A percentile compares a stretch with the other conserved stretches of the same genome.
Conservation (phyloP, 129 eudicot genomes). For the Saussurea involucrata region DNA sequence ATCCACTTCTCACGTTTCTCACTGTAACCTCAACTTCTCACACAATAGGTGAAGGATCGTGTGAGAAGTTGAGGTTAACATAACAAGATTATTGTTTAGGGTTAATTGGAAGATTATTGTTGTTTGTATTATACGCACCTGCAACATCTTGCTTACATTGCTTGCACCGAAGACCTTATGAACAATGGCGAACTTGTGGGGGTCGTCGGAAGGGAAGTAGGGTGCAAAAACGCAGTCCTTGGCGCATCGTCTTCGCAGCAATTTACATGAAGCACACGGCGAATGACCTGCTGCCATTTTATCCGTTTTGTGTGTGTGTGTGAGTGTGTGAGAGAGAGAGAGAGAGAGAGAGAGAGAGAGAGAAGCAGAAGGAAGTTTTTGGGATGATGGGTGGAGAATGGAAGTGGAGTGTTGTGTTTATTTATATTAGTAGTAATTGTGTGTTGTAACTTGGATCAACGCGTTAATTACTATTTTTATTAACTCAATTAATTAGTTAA, state of each 20-base stretch:
- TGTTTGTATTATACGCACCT: constrained; percentile 34
- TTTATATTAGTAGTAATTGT: constrained; percentile 19
- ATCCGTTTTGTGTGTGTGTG: neutral
- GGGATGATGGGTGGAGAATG: constrained; percentile 16
- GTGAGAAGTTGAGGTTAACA: no score
- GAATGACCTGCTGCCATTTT: constrained; percentile 44
- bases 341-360: constrained; percentile 6
- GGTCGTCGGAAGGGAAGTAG: constrained; percentile 83
- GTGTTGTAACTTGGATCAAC: constrained; percentile 16
- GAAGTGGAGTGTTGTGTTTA: constrained; percentile 21
- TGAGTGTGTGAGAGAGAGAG: neutral
- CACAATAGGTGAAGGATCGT: no score
- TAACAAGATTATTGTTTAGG: neutral
- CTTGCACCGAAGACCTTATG: constrained; percentile 94
- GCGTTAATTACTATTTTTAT: neutral
- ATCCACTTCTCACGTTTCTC: no score
- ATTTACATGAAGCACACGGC: constrained; percentile 87
- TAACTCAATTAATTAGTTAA: neutral
- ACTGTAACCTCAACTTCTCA: no score
- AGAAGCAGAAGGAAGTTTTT: constrained; percentile 1
- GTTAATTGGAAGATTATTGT: neutral
- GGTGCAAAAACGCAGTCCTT: constrained; percentile 86
- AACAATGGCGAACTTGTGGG: constrained; percentile 81
- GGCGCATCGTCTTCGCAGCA: constrained; percentile 80
- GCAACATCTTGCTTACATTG: constrained; percentile 88